Conservation (phyloP, 2,329 filamentous ascomycete genomes). For the Knoxdaviesia proteae region DNA sequence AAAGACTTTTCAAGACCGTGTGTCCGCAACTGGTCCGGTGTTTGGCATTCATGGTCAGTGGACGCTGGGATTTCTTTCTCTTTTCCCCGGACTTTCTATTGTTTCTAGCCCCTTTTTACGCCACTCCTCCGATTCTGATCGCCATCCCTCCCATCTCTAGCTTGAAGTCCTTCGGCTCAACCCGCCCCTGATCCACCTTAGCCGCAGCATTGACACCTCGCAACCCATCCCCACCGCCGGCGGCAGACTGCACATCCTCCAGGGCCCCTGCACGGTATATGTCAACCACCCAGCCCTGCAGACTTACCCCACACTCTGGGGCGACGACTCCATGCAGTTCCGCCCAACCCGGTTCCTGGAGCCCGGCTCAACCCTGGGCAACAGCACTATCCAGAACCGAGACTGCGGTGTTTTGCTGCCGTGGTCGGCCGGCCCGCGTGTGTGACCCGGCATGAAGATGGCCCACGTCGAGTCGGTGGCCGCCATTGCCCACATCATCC, state of each 20-base stretch:
- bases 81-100: no score
- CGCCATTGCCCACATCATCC: slow-evolving; percentile 12
- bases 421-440: slow-evolving; percentile 25
- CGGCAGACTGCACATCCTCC: slow-evolving; percentile 9
- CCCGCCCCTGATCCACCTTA: no score
- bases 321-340: slow-evolving; percentile 15
- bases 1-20: slow-evolving; percentile 9
- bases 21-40: slow-evolving; percentile 22
- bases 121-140: no score
- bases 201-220: slow-evolving; percentile 5
- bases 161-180: no score
- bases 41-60: slow-evolving; percentile 20
- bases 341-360: slow-evolving; percentile 18
- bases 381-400: no score
- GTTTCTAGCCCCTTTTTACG: no score
- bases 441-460: slow-evolving; percentile 32
- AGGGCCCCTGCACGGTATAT: slow-evolving; percentile 13
- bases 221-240: slow-evolving; percentile 8
- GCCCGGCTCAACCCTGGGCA: slow-evolving; percentile 7
- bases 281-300: slow-evolving; percentile 14
- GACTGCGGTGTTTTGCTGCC: slow-evolving; percentile 12
- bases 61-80: neutral
- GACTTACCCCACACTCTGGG: slow-evolving; percentile 8
- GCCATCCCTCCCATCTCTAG: no score
- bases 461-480: slow-evolving; percentile 32